Conservation (phyloP, 331 rosid genomes). For the Saraca asoca region DNA sequence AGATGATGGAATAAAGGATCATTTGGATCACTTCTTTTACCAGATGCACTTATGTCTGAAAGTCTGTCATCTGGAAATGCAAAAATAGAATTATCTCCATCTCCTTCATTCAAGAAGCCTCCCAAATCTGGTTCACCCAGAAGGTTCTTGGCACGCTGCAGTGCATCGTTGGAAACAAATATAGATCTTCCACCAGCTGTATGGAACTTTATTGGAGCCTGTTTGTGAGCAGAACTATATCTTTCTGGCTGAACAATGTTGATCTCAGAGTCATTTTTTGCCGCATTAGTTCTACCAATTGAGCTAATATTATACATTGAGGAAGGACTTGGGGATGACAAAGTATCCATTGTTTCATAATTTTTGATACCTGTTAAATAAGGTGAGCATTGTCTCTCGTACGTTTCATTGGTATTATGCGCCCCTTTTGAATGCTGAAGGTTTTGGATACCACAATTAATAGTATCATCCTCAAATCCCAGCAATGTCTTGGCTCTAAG, state of each 20-base stretch:
- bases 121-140: conserved; percentile 90
- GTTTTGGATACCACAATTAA: conserved; percentile 37
- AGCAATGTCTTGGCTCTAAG: conserved; percentile 70
- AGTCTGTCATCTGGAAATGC: conserved; percentile 39
- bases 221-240: conserved; percentile 34
- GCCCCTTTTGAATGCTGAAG: conserved; percentile 30
- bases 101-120: conserved; percentile 54
- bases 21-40: conserved; percentile 35
- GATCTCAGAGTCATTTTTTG: conserved; percentile 38
- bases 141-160: conserved; percentile 79
- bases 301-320: conserved; percentile 25
- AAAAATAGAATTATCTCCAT: conserved; percentile 31
- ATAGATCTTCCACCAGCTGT: conserved; percentile 91
- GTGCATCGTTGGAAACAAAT: conserved; percentile 74
- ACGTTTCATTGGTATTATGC: conserved; percentile 10
- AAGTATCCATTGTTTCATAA: conserved; percentile 23
- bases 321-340: conserved; percentile 34
- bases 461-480: conserved; percentile 48
- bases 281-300: conserved; percentile 21
- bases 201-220: conserved; percentile 64
- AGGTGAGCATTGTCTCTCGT: conserved; percentile 23
- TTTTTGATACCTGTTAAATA: conserved; percentile 26
- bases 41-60: conserved; percentile 16
- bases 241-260: conserved; percentile 31
- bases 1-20: conserved; percentile 42